A percentile compares a stretch with the other conserved stretches of the same genome.
Conservation (phyloP, 345 rosid genomes). For the Firmiana major region DNA sequence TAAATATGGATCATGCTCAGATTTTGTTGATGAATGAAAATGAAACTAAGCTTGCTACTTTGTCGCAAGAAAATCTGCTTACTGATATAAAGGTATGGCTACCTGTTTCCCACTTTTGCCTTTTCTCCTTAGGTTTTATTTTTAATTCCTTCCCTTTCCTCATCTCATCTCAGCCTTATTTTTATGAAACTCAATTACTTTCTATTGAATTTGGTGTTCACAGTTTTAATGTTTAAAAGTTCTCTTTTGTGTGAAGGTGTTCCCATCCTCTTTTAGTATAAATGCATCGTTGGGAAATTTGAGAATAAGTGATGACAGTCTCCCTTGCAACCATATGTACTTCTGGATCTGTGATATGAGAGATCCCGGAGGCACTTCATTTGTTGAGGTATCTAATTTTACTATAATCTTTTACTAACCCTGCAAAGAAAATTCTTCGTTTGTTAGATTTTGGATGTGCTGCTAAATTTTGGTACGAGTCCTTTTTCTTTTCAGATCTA, state of each 20-base stretch:
- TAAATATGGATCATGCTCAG: slow-evolving; percentile 90
- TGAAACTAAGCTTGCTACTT: slow-evolving; percentile 79
- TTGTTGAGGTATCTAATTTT: slow-evolving; percentile 68
- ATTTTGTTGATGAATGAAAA: slow-evolving; percentile 89
- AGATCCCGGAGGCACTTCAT: slow-evolving; percentile 93
- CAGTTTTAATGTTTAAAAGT: slow-evolving; percentile 12
- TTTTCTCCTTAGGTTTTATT: not conserved
- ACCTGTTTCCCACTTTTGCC: not conserved
- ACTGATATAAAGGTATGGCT: slow-evolving; percentile 71
- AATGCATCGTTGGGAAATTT: slow-evolving; percentile 88
- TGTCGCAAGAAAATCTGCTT: slow-evolving; percentile 84
- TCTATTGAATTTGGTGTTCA: slow-evolving; percentile 6
- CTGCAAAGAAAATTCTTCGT: not conserved
- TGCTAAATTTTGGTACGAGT: not conserved
- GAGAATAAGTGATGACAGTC: slow-evolving; percentile 94
- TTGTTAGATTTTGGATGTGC: slow-evolving; percentile 2
- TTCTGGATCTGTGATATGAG: slow-evolving; percentile 99
- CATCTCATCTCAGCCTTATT: not conserved
- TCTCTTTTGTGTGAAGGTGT: slow-evolving; percentile 52
- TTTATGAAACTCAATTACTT: not conserved
- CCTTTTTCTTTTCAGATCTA: not conserved
- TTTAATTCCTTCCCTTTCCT: not conserved
- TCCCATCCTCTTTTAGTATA: slow-evolving; percentile 92
- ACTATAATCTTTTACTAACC: not conserved
- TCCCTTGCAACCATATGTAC: slow-evolving; percentile 72